Evolutionary conservation across 176 grass and related monocot species (phyloP).

Genomic region (Hsuehochloa calcarea): DNA sequence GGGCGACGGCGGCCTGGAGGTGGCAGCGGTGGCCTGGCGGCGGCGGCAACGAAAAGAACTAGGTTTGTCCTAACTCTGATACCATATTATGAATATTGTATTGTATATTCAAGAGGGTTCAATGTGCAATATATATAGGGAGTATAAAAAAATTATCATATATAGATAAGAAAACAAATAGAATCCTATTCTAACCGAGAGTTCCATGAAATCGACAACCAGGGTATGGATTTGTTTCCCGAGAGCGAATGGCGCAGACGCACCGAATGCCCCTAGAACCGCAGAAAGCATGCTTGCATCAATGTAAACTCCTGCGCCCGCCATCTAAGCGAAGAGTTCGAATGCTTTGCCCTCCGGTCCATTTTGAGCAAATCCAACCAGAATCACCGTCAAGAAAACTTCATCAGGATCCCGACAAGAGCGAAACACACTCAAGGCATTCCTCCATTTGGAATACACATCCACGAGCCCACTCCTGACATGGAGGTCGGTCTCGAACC

Average conservation of each 20-base stretch:
- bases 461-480: conserved; percentile 83
- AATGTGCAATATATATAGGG: too few species aligned
- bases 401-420: conserved; percentile 57
- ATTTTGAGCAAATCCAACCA: conserved; percentile 82
- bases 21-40: too few species aligned
- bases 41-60: too few species aligned
- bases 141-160: too few species aligned
- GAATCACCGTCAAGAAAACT: conserved; percentile 71
- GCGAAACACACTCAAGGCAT: conserved; percentile 58
- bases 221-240: conserved; percentile 84
- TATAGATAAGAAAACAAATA: too few species aligned
- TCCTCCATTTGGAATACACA: conserved; percentile 86
- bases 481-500: conserved; percentile 49
- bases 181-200: too few species aligned
- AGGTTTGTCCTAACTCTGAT: too few species aligned
- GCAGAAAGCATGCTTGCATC: conserved; percentile 72
- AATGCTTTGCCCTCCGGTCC: conserved; percentile 64
- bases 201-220: conserved; percentile 75
- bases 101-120: too few species aligned
- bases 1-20: too few species aligned
- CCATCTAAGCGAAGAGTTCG: conserved; percentile 57
- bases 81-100: too few species aligned
- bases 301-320: conserved; percentile 32
- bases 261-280: conserved; percentile 74
- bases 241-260: conserved; percentile 57